Conservation (phyloP, 1,139 yeast species). For the Blastobotrys apis region DNA sequence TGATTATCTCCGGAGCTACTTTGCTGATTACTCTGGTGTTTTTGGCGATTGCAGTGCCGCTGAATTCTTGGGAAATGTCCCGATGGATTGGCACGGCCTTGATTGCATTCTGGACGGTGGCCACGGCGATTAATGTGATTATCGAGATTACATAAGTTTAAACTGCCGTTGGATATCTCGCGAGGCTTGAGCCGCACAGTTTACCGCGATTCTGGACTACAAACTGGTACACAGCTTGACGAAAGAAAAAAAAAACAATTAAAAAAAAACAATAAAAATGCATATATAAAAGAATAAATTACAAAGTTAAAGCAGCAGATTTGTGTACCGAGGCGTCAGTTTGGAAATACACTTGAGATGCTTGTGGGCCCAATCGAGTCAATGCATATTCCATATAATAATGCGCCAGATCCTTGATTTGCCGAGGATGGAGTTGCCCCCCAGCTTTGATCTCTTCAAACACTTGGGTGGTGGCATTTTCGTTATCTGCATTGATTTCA, state of each 20-base stretch:
- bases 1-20: conserved; percentile 50
- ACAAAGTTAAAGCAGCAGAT: conserved; percentile 6
- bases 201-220: too few species aligned
- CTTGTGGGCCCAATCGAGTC: conserved; percentile 1
- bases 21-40: conserved; percentile 51
- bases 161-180: too few species aligned
- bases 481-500: conserved; percentile 25
- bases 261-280: neutral
- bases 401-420: conserved; percentile 33
- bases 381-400: conserved; percentile 33
- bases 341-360: conserved; percentile 18
- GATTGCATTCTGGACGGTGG: conserved; percentile 53
- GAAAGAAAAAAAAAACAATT: neutral
- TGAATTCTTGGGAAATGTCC: conserved; percentile 63
- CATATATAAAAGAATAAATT: neutral
- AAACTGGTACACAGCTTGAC: neutral
- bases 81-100: conserved; percentile 51
- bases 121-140: conserved; percentile 31
- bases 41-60: conserved; percentile 53
- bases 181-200: too few species aligned
- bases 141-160: conserved; percentile 26
- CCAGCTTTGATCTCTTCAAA: conserved; percentile 10
- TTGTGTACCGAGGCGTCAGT: conserved; percentile 16
- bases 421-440: conserved; percentile 25
- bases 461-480: conserved; percentile 6